Evolutionary conservation across 371 early-diverging fungal genomes (phyloP).

Genomic region (Funneliformis caledonium): DNA sequence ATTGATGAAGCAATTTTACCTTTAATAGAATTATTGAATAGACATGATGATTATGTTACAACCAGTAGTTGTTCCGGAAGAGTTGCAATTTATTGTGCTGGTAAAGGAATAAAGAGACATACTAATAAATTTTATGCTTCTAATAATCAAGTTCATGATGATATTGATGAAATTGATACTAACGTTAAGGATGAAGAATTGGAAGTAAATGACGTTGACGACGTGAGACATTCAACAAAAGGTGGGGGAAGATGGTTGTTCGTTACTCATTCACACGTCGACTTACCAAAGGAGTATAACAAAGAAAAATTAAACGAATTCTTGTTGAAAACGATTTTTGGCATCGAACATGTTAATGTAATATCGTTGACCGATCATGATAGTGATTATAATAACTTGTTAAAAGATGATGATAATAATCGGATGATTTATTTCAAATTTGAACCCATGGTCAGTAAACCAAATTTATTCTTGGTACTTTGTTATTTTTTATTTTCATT

Average conservation of each 20-base stretch:
- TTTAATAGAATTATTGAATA: conserved; percentile 57
- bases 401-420: background rate
- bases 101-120: conserved; percentile 40
- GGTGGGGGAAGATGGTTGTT: conserved; percentile 64
- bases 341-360: background rate
- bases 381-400: background rate
- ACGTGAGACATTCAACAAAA: conserved; percentile 41
- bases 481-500: background rate
- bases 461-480: background rate
- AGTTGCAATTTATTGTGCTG: conserved; percentile 62
- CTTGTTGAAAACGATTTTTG: conserved; percentile 10
- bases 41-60: conserved; percentile 61
- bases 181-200: conserved; percentile 27
- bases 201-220: conserved; percentile 37
- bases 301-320: conserved; percentile 14
- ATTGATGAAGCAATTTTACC: conserved; percentile 65
- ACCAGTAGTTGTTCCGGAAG: conserved; percentile 68
- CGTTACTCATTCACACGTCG: conserved; percentile 65
- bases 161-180: background rate
- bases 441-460: conserved; percentile 61
- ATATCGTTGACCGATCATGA: background rate
- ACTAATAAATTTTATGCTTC: conserved; percentile 13
- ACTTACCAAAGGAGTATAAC: conserved; percentile 42
- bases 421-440: conserved; percentile 62
- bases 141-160: conserved; percentile 21